Evolutionary conservation across 2,329 filamentous ascomycete species (phyloP), one percentile per base, ranked within the genome.

Genomic region (Epichloe gansuensis): DNA sequence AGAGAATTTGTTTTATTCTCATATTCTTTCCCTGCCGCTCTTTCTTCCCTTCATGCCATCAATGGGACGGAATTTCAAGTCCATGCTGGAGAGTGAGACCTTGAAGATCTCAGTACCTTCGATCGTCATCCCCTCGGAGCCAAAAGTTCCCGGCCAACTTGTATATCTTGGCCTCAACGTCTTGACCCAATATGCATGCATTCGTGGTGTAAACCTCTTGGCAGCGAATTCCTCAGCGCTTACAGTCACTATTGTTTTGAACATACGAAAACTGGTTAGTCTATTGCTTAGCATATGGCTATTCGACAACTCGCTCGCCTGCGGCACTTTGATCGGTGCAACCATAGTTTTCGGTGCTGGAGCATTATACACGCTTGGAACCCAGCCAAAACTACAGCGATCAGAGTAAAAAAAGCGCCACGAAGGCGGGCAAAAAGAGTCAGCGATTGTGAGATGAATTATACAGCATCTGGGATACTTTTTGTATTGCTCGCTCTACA

Each of bases 1-100:
- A 60, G 93, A 97, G 67, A 95, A 95, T 58, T 76, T 98, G 12
- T 97, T 98, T 71, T 98, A 97, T 72, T 94, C 87, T 2, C 82
- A 86, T 58, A 66, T 88, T 7, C 74, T 91, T 23, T 87, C 85
- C 0, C 71, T 93, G 43, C 86, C 87, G 0, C 74, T 93, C 23
- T 93, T 91, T 63, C 61, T 86, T 2, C 85, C 84, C 3, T 85
- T 91, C 57, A 66, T 79, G n/a, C 76, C 78, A 1, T 80, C 79
- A 3, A 77, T 93, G 61, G 69, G 71, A 50, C 69, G 73, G 17
- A 85, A 88, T 60, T 85, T 87, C 57, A 64, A 69, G 50, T 77
- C 75, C 53, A 74, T 93, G 21, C 76, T 78, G 49, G 63, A 71
- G 61, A 89, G 85, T 52, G 70, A 78, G n/a, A 78, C 81, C 2